These are phyloP conservation scores for Castanospermum australe DNA, from an alignment of 306 rosid genomes.

Conservation along the genomic window DNA sequence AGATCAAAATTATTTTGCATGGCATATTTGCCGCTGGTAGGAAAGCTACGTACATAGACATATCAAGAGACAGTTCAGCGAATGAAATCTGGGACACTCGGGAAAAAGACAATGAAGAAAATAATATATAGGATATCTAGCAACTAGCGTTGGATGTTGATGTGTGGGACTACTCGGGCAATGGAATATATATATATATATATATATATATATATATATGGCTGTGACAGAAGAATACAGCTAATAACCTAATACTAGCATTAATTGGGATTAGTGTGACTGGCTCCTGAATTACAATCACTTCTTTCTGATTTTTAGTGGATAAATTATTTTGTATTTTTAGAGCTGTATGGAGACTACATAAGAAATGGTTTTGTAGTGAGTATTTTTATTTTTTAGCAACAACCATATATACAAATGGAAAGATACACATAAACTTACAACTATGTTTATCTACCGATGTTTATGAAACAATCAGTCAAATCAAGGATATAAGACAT, in stretches of 20 bases:
- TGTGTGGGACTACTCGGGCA: background rate
- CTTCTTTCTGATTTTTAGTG: background rate
- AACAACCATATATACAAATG: background rate
- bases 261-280: background rate
- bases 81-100: conserved; percentile 6
- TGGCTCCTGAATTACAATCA: background rate
- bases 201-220: too few species aligned
- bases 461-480: background rate
- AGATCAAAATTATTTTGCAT: conserved; percentile 2
- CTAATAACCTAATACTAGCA: background rate
- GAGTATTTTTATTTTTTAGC: background rate
- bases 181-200: too few species aligned
- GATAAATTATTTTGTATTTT: background rate
- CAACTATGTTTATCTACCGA: background rate
- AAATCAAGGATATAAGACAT: background rate
- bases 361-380: background rate
- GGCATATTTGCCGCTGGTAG: background rate
- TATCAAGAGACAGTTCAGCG: background rate
- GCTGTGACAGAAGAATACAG: background rate
- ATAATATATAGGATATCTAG: background rate
- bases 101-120: background rate
- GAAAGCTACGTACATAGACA: background rate
- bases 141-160: background rate
- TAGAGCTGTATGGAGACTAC: background rate
- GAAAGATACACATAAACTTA: background rate